Base-by-base conservation (phyloP, 2,329 filamentous ascomycete genomes). In the Ophiostoma sp. region DNA sequence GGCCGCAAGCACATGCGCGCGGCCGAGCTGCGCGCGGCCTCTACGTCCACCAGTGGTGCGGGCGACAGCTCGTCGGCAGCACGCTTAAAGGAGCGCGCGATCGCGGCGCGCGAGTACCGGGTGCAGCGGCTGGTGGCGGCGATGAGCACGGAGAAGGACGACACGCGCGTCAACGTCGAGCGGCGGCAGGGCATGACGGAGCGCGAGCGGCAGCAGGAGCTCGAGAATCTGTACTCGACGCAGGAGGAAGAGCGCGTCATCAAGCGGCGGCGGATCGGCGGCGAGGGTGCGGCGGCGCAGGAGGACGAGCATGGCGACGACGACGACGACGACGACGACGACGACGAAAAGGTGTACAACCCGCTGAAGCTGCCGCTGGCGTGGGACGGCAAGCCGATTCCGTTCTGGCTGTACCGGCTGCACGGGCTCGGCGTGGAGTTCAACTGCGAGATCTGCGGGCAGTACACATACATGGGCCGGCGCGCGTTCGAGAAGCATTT, bases 371-470 rank as follows among this genome's bases (percentile, higher is more conserved):
- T 99, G 1, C 95, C 95, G 0, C 84, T 99, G 7, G 94, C 92
- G 2, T 99, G 96, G 96, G 95, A 99, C 73, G 95, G 96, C 74
- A 99, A 99, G 76, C 95, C 96, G 0, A 99, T 99, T 74, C 95
- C 96, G 0, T 99, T 95, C 82, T 99, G 95, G 95, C 85, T 99
- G 16, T 99, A 98, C 83, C 95, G 97, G 74, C 84, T 99, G 16
- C 95, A 99, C 76, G 95, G 95, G 1, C 82, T 99, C 40, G 95
- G 95, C 8, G 93, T 97, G 12, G 95, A 99, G 74, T 97, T 97
- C 73, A 85, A 90, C 0, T 99, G 95, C 81, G 94, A 99, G 77
- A 92, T 99, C 68, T 99, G 95, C 76, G 95, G 95, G 0, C 69
- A 71, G 38, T 73, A 70, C 62, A 72, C 70, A 3, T 73, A 73